phyloP scores from a whole-genome alignment of 2,329 filamentous ascomycete species.

The Cytospora paraplurivora region DNA sequence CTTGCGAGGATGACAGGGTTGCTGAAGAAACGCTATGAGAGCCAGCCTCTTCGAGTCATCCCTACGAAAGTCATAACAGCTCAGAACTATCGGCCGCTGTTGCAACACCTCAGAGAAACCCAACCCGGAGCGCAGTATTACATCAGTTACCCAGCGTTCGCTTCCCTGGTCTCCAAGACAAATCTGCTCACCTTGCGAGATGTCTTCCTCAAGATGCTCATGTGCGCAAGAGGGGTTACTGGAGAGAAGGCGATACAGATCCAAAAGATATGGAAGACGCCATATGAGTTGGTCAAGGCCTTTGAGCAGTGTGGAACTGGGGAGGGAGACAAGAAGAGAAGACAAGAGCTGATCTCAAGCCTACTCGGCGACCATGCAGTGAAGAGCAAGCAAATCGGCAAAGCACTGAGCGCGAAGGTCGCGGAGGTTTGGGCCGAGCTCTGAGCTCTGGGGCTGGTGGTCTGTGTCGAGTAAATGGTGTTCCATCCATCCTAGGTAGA shows the following conservation, averaged over 20 bases:
- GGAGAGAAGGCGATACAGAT: constrained; percentile 80
- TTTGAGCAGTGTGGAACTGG: constrained; percentile 58
- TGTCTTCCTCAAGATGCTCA: constrained; percentile 81
- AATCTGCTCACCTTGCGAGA: constrained; percentile 73
- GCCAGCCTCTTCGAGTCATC: constrained; percentile 60
- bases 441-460: constrained; percentile 33
- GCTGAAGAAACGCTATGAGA: constrained; percentile 66
- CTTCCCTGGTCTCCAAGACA: constrained; percentile 73
- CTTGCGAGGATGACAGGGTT: constrained; percentile 71
- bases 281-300: constrained; percentile 69
- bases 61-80: constrained; percentile 65
- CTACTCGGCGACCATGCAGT: constrained; percentile 57
- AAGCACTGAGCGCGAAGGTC: constrained; percentile 66
- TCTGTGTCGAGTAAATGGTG: neutral
- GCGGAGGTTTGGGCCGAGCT: constrained; percentile 70
- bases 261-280: constrained; percentile 76
- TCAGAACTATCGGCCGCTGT: constrained; percentile 65
- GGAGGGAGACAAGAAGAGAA: constrained; percentile 56
- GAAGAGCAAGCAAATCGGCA: constrained; percentile 69
- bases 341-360: constrained; percentile 60
- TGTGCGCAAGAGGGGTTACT: constrained; percentile 75
- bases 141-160: constrained; percentile 72
- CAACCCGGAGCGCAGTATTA: constrained; percentile 56
- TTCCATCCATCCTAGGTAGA: neutral
- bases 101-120: constrained; percentile 59